Conservation (phyloP, 2,329 filamentous ascomycete genomes). For the Ophiostoma novo-ulmi region DNA sequence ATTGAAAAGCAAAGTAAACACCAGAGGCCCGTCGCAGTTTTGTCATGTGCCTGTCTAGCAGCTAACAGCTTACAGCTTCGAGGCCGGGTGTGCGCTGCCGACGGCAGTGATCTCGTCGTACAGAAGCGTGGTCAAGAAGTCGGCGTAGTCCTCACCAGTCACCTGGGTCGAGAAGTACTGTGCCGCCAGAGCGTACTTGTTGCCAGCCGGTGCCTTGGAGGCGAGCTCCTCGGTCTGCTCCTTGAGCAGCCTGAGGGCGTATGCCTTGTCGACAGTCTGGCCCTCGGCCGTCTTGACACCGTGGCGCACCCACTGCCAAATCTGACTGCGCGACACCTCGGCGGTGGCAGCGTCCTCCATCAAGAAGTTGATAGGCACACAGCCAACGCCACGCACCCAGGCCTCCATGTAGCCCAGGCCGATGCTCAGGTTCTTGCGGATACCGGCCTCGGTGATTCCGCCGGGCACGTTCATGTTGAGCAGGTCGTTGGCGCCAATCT, state of each 20-base stretch:
- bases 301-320: conserved; percentile 91
- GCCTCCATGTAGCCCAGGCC: conserved; percentile 98
- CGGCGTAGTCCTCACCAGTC: conserved; percentile 94
- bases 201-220: conserved; percentile 71
- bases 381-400: conserved; percentile 91
- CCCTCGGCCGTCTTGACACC: conserved; percentile 74
- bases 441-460: conserved; percentile 84
- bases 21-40: neutral
- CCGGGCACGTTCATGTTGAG: conserved; percentile 98
- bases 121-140: conserved; percentile 83
- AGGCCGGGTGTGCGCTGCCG: conserved; percentile 54
- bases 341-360: conserved; percentile 93
- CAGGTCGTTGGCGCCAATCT: conserved; percentile 80
- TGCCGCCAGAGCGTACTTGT: conserved; percentile 85
- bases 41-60: neutral
- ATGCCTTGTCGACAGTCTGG: conserved; percentile 88
- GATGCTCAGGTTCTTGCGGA: conserved; percentile 96
- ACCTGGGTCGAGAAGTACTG: conserved; percentile 92
- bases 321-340: conserved; percentile 87
- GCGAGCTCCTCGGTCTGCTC: conserved; percentile 76
- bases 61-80: conserved; percentile 53
- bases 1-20: neutral
- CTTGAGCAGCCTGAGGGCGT: conserved; percentile 77
- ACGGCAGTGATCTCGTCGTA: conserved; percentile 84
- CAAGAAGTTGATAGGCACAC: conserved; percentile 58